These are phyloP conservation scores for Naganishia kalamii DNA, from an alignment of 768 basidiomycete genomes.

Conservation along the genomic window DNA sequence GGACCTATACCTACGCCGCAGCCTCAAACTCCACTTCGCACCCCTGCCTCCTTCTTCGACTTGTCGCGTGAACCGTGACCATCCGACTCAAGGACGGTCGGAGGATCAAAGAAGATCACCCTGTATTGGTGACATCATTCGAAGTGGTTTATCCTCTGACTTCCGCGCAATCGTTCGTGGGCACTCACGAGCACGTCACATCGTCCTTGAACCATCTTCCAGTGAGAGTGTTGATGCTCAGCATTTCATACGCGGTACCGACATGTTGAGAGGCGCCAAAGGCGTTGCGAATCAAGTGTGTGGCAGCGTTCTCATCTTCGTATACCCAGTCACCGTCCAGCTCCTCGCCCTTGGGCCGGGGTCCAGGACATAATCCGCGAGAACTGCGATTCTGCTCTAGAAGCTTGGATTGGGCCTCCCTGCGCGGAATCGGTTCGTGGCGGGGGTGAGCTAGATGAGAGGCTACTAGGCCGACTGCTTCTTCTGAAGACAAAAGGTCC, in stretches of 20 bases:
- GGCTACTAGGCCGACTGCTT: slow-evolving; percentile 36
- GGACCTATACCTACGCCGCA: too few relatives aligned
- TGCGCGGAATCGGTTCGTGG: slow-evolving; percentile 5
- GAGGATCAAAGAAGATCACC: too few relatives aligned
- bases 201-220: slow-evolving; percentile 43
- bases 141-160: too few relatives aligned
- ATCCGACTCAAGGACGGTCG: too few relatives aligned
- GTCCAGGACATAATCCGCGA: slow-evolving; percentile 6
- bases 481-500: slow-evolving; percentile 42
- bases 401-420: not conserved
- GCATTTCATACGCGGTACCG: slow-evolving; percentile 30
- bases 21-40: too few relatives aligned
- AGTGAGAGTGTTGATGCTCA: slow-evolving; percentile 29
- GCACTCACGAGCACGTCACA: slow-evolving; percentile 42
- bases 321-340: slow-evolving; percentile 30
- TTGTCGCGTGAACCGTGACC: too few relatives aligned
- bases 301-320: slow-evolving; percentile 42
- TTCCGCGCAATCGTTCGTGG: too few relatives aligned
- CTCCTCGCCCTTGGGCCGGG: not conserved
- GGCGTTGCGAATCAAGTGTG: slow-evolving; percentile 42
- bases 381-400: too few relatives aligned
- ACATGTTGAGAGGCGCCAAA: slow-evolving; percentile 29
- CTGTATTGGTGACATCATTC: too few relatives aligned
- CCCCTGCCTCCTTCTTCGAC: too few relatives aligned
- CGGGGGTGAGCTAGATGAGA: slow-evolving; percentile 34